Evolutionary conservation across 2,329 filamentous ascomycete genomes (phyloP).

Genomic region (Diaporthe sp.): DNA sequence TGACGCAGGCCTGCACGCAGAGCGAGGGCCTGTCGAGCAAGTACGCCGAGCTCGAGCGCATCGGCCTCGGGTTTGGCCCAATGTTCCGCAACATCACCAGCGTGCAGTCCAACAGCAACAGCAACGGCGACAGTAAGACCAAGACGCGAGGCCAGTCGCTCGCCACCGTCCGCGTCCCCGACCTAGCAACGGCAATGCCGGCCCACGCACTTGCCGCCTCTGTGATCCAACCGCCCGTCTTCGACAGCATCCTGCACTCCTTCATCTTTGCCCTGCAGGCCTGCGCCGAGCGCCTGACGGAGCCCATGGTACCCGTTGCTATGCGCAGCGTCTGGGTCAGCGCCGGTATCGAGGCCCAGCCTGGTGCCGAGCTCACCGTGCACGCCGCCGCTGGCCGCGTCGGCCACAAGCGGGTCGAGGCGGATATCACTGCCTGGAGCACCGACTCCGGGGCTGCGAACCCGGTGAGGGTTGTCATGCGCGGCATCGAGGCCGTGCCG

Average conservation of each 20-base stretch:
- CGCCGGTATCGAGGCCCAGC: slow-evolving; percentile 32
- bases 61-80: slow-evolving; percentile 36
- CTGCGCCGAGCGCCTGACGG: slow-evolving; percentile 18
- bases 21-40: slow-evolving; percentile 28
- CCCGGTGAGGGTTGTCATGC: slow-evolving; percentile 18
- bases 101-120: slow-evolving; percentile 11
- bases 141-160: slow-evolving; percentile 29
- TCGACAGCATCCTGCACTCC: slow-evolving; percentile 37
- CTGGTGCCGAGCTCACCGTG: slow-evolving; percentile 32
- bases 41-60: slow-evolving; percentile 35
- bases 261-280: slow-evolving; percentile 36
- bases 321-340: slow-evolving; percentile 37
- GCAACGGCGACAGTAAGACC: not conserved
- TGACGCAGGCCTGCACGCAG: slow-evolving; percentile 31
- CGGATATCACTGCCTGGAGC: slow-evolving; percentile 36
- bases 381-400: slow-evolving; percentile 30
- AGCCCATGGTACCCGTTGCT: slow-evolving; percentile 37
- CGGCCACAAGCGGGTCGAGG: slow-evolving; percentile 36
- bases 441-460: slow-evolving; percentile 3
- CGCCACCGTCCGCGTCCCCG: slow-evolving; percentile 30
- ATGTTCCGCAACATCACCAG: slow-evolving; percentile 36
- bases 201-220: slow-evolving; percentile 20
- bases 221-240: slow-evolving; percentile 31
- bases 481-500: slow-evolving; percentile 34
- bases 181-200: slow-evolving; percentile 29